These are phyloP conservation scores for Pezicula radicicola DNA, from an alignment of 2,329 filamentous ascomycete species.

Conservation along the genomic window DNA sequence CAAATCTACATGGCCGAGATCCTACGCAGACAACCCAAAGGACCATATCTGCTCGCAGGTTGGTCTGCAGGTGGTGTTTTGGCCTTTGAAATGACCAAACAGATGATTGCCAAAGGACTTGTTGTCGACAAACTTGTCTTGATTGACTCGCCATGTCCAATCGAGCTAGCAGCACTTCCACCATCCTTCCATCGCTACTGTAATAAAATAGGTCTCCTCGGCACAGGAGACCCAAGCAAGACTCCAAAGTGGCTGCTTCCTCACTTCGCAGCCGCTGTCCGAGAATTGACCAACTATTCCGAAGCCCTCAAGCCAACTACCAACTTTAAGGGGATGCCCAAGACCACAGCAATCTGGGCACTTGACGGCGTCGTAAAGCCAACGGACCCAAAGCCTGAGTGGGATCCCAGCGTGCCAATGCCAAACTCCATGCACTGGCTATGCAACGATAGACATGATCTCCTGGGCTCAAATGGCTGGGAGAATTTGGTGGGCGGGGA, in stretches of 20 bases:
- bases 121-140: conserved; percentile 57
- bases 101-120: conserved; percentile 54
- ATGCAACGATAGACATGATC: conserved; percentile 65
- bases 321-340: conserved; percentile 49
- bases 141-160: conserved; percentile 63
- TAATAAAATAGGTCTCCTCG: conserved; percentile 67
- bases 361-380: conserved; percentile 69
- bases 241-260: conserved; percentile 67
- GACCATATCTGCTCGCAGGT: conserved; percentile 65
- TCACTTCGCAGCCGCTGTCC: conserved; percentile 57
- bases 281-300: conserved; percentile 57
- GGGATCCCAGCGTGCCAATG: conserved; percentile 48
- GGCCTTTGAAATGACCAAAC: conserved; percentile 62
- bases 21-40: conserved; percentile 63
- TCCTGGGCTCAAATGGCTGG: conserved; percentile 66
- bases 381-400: conserved; percentile 62
- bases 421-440: conserved; percentile 57
- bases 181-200: conserved; percentile 53
- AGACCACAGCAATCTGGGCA: conserved; percentile 66
- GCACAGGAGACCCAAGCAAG: conserved; percentile 42
- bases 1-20: conserved; percentile 66
- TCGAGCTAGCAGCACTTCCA: conserved; percentile 65
- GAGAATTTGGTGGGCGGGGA: conserved; percentile 26
- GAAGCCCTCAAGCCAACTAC: conserved; percentile 64
- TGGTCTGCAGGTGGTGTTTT: conserved; percentile 75